phyloP scores from a whole-genome alignment of 2,329 filamentous ascomycete genomes.

The Neofusicoccum sp. region DNA sequence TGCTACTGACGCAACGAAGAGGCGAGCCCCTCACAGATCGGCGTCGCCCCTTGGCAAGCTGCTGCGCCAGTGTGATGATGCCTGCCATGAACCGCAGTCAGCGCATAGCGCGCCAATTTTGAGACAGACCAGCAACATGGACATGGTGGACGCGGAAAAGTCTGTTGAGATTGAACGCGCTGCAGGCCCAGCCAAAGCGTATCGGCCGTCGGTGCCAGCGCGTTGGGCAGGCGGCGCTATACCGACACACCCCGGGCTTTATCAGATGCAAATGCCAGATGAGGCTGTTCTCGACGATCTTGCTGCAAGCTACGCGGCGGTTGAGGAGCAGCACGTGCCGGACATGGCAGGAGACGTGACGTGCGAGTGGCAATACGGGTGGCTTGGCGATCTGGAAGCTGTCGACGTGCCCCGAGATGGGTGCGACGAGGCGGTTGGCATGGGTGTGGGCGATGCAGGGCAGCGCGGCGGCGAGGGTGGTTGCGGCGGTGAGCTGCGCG shows the following conservation, averaged over 20 bases:
- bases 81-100: constrained; percentile 8
- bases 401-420: neutral
- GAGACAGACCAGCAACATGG: neutral
- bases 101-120: neutral
- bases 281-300: neutral
- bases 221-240: neutral
- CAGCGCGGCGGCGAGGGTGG: neutral
- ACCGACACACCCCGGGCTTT: neutral
- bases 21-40: neutral
- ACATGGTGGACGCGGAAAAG: neutral
- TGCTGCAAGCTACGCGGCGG: neutral
- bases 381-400: neutral
- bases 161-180: constrained; percentile 2
- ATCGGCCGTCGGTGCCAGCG: neutral
- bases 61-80: constrained; percentile 31
- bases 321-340: neutral
- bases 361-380: neutral
- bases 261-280: constrained; percentile 5
- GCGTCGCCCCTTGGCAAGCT: constrained; percentile 32
- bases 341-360: neutral
- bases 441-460: neutral
- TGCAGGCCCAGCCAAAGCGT: neutral
- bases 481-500: neutral
- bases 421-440: neutral
- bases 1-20: constrained; percentile 1